These are phyloP conservation scores for Citrus mangshanensis DNA, from an alignment of 345 rosid genomes.

Conservation along the genomic window DNA sequence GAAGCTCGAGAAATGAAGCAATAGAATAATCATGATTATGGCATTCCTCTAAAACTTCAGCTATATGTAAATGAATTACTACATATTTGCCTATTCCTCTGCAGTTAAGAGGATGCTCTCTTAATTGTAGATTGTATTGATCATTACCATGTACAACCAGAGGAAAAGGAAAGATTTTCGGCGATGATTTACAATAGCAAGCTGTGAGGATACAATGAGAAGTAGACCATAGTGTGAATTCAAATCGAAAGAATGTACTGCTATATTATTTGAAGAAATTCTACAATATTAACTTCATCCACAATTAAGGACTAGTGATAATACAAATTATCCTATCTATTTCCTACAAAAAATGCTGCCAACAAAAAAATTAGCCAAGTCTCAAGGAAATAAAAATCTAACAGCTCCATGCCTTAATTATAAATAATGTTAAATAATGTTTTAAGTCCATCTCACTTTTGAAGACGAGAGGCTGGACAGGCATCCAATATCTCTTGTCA, in stretches of 20 bases:
- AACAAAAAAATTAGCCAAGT: not conserved
- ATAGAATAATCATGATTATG: not conserved
- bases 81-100: not conserved
- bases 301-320: not conserved
- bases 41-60: not conserved
- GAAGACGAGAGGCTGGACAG: slow-evolving; percentile 6
- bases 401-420: not conserved
- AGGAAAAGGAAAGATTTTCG: not conserved
- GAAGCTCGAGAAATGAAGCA: not conserved
- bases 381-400: not conserved
- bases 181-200: not conserved
- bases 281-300: slow-evolving; percentile 9
- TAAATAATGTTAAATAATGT: not conserved
- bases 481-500: not conserved
- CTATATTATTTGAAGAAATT: slow-evolving; percentile 23
- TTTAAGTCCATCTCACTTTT: not conserved
- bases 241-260: slow-evolving; percentile 1
- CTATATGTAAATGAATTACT: not conserved
- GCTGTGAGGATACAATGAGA: not conserved
- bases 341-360: slow-evolving; percentile 22
- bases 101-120: not conserved
- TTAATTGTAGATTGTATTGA: not conserved
- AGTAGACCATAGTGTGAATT: not conserved
- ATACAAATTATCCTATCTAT: not conserved
- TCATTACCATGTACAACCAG: not conserved